Evolutionary conservation across 768 basidiomycete species (phyloP).

Genomic region (Lyophyllum decastes): DNA sequence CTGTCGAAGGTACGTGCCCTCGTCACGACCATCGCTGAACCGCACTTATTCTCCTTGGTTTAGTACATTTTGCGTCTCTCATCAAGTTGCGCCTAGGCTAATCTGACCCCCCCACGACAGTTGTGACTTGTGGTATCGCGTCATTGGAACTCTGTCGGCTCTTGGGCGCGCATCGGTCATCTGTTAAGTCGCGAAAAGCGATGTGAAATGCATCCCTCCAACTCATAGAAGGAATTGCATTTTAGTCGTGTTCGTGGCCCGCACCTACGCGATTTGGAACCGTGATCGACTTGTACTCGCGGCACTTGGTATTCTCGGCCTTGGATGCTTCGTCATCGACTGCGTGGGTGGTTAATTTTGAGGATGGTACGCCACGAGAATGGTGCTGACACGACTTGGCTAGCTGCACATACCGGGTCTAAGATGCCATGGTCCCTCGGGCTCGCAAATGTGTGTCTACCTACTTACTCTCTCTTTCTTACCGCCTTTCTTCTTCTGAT

Average conservation of each 20-base stretch:
- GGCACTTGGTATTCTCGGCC: constrained; percentile 13
- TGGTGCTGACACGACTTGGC: background rate
- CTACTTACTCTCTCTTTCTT: background rate
- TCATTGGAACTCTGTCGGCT: constrained; percentile 8
- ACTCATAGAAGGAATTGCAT: background rate
- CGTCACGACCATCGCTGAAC: background rate
- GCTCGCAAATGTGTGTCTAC: constrained; percentile 10
- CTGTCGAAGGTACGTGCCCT: constrained; percentile 11
- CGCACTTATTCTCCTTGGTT: background rate
- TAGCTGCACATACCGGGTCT: constrained; percentile 18
- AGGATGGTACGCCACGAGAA: too few species aligned
- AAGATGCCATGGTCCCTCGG: constrained; percentile 12
- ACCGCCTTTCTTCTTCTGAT: background rate
- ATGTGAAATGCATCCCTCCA: too few species aligned
- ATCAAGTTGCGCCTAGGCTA: too few species aligned
- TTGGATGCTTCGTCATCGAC: constrained; percentile 13
- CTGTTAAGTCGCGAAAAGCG: background rate
- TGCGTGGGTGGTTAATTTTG: background rate
- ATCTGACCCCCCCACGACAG: constrained; percentile 1
- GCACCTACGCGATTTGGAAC: constrained; percentile 22
- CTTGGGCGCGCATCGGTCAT: constrained; percentile 19
- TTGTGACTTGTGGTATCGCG: constrained; percentile 16
- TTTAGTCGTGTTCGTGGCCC: constrained; percentile 19
- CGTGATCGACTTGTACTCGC: constrained; percentile 10
- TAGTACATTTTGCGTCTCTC: background rate